Evolutionary conservation across 352 stramenopile species (phyloP).

Genomic region (Globisporangium parvum): DNA sequence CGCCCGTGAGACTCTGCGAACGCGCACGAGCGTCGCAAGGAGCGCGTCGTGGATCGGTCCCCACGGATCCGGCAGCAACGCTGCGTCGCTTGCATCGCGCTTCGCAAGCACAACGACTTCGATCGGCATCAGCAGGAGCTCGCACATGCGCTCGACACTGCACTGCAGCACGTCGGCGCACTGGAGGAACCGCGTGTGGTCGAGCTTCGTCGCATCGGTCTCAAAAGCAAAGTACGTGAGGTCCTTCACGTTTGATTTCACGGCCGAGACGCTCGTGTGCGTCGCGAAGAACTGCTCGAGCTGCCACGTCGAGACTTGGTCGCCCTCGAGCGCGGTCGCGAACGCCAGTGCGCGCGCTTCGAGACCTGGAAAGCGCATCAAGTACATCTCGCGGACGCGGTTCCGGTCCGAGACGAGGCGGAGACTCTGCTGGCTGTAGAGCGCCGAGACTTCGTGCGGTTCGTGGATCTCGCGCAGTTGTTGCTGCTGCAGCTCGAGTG

Average conservation of each 20-base stretch:
- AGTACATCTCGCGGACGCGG: slow-evolving; percentile 49
- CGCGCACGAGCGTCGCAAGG: slow-evolving; percentile 9
- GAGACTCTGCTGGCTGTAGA: slow-evolving; percentile 41
- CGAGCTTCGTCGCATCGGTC: slow-evolving; percentile 41
- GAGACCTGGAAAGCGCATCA: slow-evolving; percentile 57
- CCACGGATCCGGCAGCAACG: background rate
- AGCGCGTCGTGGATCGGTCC: slow-evolving; percentile 12
- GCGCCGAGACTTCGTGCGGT: slow-evolving; percentile 43
- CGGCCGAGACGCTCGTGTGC: slow-evolving; percentile 44
- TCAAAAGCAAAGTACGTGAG: slow-evolving; percentile 49
- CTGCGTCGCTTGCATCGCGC: background rate
- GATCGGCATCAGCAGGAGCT: slow-evolving; percentile 42
- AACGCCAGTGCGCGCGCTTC: slow-evolving; percentile 58
- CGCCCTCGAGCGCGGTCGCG: slow-evolving; percentile 32
- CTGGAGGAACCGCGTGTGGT: slow-evolving; percentile 33
- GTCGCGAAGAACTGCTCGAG: slow-evolving; percentile 57
- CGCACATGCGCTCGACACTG: slow-evolving; percentile 50
- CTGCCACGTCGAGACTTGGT: slow-evolving; percentile 50
- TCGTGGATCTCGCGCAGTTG: slow-evolving; percentile 25
- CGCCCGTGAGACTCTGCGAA: slow-evolving; percentile 1
- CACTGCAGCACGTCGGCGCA: slow-evolving; percentile 56
- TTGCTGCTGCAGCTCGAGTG: slow-evolving; percentile 16
- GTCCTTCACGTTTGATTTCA: slow-evolving; percentile 48
- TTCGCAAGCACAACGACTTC: slow-evolving; percentile 25
- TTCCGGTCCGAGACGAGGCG: slow-evolving; percentile 30